These are phyloP conservation scores for Camellia japonica DNA, from an alignment of 148 eudicot species.

Conservation along the genomic window DNA sequence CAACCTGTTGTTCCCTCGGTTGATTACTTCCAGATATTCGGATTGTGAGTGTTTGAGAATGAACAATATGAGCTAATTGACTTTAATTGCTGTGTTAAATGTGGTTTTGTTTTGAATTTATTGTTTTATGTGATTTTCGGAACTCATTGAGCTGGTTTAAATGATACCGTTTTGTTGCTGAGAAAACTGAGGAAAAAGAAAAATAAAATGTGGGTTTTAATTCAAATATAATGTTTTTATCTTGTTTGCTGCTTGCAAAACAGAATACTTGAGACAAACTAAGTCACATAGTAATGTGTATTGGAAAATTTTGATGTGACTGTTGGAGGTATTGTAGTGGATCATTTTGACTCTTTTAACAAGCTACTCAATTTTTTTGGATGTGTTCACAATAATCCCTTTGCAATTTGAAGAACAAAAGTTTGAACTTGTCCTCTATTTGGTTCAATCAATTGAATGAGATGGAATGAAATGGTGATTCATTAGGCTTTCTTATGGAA, in stretches of 20 bases:
- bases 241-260: too few species aligned
- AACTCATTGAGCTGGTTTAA: neutral
- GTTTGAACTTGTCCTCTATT: too few species aligned
- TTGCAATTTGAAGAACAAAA: neutral
- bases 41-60: conserved; percentile 40
- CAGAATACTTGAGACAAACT: too few species aligned
- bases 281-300: too few species aligned
- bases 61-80: neutral
- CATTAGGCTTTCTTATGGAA: too few species aligned
- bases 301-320: neutral
- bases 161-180: neutral
- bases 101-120: neutral
- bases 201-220: neutral
- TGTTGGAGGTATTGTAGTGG: neutral
- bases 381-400: neutral
- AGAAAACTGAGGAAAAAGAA: too few species aligned
- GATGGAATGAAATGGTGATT: too few species aligned
- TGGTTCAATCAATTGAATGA: too few species aligned
- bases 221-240: neutral
- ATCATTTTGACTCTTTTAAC: neutral
- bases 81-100: neutral
- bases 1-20: conserved; percentile 65
- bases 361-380: neutral
- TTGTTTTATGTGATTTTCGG: too few species aligned
- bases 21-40: conserved; percentile 75